These are phyloP conservation scores for Noccaea bulbosa DNA, from an alignment of 345 rosid species.

Conservation along the genomic window DNA sequence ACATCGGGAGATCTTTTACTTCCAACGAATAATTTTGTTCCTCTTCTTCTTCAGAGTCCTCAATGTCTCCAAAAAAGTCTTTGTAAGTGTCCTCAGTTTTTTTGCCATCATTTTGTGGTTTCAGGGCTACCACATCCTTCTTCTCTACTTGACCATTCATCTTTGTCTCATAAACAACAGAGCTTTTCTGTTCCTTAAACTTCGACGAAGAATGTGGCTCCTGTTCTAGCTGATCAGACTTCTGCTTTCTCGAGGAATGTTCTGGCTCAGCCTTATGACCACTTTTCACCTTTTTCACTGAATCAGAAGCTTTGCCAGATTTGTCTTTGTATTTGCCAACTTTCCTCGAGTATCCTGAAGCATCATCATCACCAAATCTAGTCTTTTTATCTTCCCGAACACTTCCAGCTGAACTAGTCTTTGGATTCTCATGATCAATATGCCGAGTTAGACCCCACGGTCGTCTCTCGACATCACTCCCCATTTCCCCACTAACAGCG, in stretches of 20 bases:
- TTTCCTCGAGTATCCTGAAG: constrained; percentile 49
- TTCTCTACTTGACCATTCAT: constrained; percentile 50
- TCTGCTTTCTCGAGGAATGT: constrained; percentile 51
- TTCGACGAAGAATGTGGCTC: constrained; percentile 51
- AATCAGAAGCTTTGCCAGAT: constrained; percentile 51
- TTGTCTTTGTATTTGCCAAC: constrained; percentile 48
- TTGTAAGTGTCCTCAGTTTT: constrained; percentile 63
- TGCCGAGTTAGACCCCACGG: constrained; percentile 42
- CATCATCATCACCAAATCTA: constrained; percentile 47
- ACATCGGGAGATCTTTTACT: constrained; percentile 47
- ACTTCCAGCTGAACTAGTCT: constrained; percentile 52
- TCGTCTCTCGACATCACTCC: constrained; percentile 54
- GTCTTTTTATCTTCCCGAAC: constrained; percentile 59
- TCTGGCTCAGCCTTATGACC: constrained; percentile 46
- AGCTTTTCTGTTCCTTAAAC: constrained; percentile 47
- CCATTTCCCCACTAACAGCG: constrained; percentile 46
- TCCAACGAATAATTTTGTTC: constrained; percentile 48
- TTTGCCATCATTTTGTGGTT: constrained; percentile 50
- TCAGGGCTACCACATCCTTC: constrained; percentile 52
- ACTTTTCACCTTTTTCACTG: constrained; percentile 49
- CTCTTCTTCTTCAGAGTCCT: constrained; percentile 67
- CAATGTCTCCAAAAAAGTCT: constrained; percentile 80
- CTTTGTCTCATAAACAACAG: constrained; percentile 53
- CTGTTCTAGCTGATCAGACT: constrained; percentile 53
- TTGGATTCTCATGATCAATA: constrained; percentile 58